Evolutionary conservation across 1,284 basidiomycete species (phyloP).

Genomic region (Rhodotorula sp.): DNA sequence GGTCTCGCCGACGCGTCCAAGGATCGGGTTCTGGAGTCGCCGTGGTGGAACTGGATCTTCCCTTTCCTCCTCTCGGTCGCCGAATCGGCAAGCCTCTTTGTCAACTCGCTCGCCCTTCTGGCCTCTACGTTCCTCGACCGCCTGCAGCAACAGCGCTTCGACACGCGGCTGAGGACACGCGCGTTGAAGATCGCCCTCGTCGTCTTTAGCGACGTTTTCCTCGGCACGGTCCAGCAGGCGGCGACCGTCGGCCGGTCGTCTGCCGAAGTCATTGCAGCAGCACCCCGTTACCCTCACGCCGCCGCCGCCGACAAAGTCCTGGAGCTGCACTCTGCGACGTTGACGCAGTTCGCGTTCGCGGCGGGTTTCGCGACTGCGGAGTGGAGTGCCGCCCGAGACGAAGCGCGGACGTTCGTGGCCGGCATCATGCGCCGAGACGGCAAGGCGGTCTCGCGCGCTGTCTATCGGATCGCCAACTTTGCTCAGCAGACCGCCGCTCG

Average conservation of each 20-base stretch:
- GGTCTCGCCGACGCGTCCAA: background rate
- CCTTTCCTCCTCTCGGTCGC: slow-evolving; percentile 42
- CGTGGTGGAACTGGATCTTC: slow-evolving; percentile 41
- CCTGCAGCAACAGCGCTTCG: slow-evolving; percentile 37
- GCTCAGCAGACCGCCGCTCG: slow-evolving; percentile 15
- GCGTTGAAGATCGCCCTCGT: slow-evolving; percentile 36
- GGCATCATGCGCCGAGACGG: slow-evolving; percentile 28
- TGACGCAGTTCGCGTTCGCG: slow-evolving; percentile 35
- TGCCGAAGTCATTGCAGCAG: slow-evolving; percentile 5
- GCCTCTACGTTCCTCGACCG: slow-evolving; percentile 37
- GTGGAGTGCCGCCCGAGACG: slow-evolving; percentile 24
- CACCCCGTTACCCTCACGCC: slow-evolving; percentile 32
- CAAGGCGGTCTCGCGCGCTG: slow-evolving; percentile 17
- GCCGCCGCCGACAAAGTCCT: slow-evolving; percentile 29
- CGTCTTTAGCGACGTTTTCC: slow-evolving; percentile 37
- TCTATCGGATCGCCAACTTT: slow-evolving; percentile 26
- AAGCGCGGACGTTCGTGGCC: slow-evolving; percentile 20
- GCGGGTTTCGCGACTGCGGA: slow-evolving; percentile 3
- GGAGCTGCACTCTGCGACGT: slow-evolving; percentile 34
- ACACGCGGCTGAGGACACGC: slow-evolving; percentile 17
- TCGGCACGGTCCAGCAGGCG: background rate
- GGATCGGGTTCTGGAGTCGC: slow-evolving; percentile 14
- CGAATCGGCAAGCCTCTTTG: slow-evolving; percentile 28
- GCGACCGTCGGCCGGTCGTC: background rate
- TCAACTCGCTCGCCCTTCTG: slow-evolving; percentile 41